Evolutionary conservation across 176 grass and related monocot species (phyloP), one percentile per base, ranked within the genome.

Genomic region (Triticum turgidum): DNA sequence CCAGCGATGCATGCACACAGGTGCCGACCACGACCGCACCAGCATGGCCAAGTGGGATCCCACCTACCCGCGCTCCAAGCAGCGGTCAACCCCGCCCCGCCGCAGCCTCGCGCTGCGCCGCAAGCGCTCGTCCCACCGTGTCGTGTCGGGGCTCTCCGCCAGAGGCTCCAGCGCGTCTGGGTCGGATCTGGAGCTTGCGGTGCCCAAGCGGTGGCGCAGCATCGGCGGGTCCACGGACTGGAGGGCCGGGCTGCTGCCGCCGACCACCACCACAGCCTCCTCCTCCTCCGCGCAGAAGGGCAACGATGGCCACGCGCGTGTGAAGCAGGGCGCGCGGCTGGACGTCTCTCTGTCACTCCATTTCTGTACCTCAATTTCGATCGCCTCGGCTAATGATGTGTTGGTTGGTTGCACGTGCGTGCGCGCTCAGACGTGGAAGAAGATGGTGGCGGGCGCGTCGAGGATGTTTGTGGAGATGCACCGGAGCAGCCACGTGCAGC

Each of bases 401-500:
- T 29, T 83, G 49, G 37, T 58, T 75, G 78, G 47, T 49, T 21
- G 29, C 6, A 0, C 49, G 21, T 27, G 13, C n/a, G 37, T 37
- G 84, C 22, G 0, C 29, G 29, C 29, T 24, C 11, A 95, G 96
- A 91, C 96, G 66, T 98, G 96, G 96, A 92, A 90, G 77, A 95
- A 89, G 91, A 95, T 93, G n/a, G 86, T 98, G 41, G 91, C 80
- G 9, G 92, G 93, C 13, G 93, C 96, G 82, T 98, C 96, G 6
- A 95, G 92, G 93, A 89, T 98, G 91, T 95, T 98, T 71, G 86
- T 96, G 29, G 93, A 96, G 81, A 92, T 85, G 90, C 93, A 96
- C 85, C 81, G 90, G 62, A 92, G 65, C 0, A 86, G 90, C 80
- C 93, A 94, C 89, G 88, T 96, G 17, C 84, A 89, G 56, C 93